Conservation (phyloP, 2,329 filamentous ascomycete species). For the Sporothrix humicola region DNA sequence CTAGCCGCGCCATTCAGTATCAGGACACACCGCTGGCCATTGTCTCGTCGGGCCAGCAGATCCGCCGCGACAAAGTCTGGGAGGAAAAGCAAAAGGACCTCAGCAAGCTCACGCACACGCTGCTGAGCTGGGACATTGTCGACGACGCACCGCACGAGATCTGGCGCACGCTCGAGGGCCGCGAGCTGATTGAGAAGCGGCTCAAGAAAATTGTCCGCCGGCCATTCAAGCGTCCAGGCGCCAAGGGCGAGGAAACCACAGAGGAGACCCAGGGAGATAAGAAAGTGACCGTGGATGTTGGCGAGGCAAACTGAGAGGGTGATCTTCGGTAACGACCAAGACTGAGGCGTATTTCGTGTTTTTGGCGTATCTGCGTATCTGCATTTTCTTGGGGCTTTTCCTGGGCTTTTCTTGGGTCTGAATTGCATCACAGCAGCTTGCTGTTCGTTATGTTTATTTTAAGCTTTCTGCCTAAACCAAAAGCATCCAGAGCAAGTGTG, state of each 20-base stretch:
- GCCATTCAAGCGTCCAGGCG: slow-evolving; percentile 29
- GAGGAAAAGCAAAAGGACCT: slow-evolving; percentile 83
- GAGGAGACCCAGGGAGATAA: slow-evolving; percentile 6
- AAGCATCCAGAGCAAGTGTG: neutral
- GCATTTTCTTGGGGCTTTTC: neutral
- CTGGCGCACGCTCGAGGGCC: slow-evolving; percentile 77
- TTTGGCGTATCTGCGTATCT: neutral
- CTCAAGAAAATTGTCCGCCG: slow-evolving; percentile 68
- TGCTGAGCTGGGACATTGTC: slow-evolving; percentile 86
- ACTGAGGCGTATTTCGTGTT: neutral
- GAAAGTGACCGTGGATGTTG: neutral
- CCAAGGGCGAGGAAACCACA: neutral
- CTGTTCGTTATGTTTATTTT: neutral
- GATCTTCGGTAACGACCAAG: neutral
- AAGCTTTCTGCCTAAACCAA: slow-evolving; percentile 14
- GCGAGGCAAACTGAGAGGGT: slow-evolving; percentile 5
- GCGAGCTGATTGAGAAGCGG: slow-evolving; percentile 77
- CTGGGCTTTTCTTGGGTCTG: too few species aligned
- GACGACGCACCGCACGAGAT: slow-evolving; percentile 83
- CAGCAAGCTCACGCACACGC: slow-evolving; percentile 76
- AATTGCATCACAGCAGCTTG: neutral
- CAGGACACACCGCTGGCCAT: slow-evolving; percentile 77
- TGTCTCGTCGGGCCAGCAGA: slow-evolving; percentile 78
- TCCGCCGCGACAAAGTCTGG: slow-evolving; percentile 73
- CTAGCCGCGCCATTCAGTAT: slow-evolving; percentile 78